phyloP scores from a whole-genome alignment of 164 flowering plant species.

The Vitis labrusca region DNA sequence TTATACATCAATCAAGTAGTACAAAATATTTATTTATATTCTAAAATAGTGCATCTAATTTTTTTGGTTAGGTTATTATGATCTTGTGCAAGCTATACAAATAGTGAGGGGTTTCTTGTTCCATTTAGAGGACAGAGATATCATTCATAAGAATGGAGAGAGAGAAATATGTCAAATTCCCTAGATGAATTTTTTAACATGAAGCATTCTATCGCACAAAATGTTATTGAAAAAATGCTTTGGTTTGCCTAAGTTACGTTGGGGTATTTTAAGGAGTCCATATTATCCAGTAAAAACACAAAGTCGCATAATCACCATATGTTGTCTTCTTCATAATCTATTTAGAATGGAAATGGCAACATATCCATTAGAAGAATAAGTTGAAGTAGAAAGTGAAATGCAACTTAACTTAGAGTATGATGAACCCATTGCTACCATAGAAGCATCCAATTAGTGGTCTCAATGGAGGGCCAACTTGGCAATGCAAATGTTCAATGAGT shows the following conservation, averaged over 20 bases:
- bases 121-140: neutral
- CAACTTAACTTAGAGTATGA: no score
- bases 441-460: neutral
- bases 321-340: conserved; percentile 1
- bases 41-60: no score
- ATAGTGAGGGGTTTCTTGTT: neutral
- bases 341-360: neutral
- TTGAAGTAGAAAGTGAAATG: no score
- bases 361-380: no score
- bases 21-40: no score
- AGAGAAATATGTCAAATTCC: neutral
- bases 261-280: neutral
- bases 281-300: neutral
- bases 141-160: neutral
- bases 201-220: neutral
- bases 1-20: no score
- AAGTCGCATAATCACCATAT: neutral
- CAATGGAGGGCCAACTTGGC: neutral
- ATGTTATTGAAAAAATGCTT: conserved; percentile 2
- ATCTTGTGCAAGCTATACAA: no score
- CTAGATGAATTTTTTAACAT: neutral
- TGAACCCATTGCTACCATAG: neutral
- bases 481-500: neutral
- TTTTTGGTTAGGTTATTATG: no score
- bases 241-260: neutral